Evolutionary conservation across 805 yeast species (phyloP), one percentile per base, ranked within the genome.

Genomic region (Monosporozyma unispora): DNA sequence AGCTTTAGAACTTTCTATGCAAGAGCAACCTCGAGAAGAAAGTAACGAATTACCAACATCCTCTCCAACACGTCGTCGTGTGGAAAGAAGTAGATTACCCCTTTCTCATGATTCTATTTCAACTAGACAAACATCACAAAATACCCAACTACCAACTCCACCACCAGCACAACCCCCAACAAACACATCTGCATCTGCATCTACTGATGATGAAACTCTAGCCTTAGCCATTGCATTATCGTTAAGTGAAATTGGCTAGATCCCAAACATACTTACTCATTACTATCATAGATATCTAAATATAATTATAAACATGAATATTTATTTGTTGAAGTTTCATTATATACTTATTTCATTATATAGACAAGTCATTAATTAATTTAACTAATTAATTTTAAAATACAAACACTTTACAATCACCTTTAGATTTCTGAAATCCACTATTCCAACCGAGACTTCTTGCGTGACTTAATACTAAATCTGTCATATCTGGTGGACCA

Each of bases 401-500:
- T 54, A 80, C 75, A 59, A 78, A 79, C 16, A 80, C 80, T 60
- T 76, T 79, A 55, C 75, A 78, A 40, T 70, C 69, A 14, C 77
- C 74, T 45, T 67, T 64, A 5, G 79, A 73, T 51, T 71, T 72
- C 69, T 72, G 66, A 33, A 67, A 60, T 18, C 77, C 74, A 56
- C 69, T 68, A n/a, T 57, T 58, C 63, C 87, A 84, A 0, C 90
- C 89, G 48, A 82, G 66, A 38, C 77, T 79, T 41, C 71, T 69
- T 12, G 86, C 72, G 46, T 72, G 70, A 37, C 72, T 70, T 9
- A 78, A 63, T 52, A 82, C 71, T 29, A 64, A 58, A 53, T 73
- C 73, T 58, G 79, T 82, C 86, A 85, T 78, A 38, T 73, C 82
- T 53, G 79, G 77, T 18, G 90, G 90, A 4, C 95, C 95, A 68